phyloP scores from a whole-genome alignment of 371 early-diverging fungal species.

The Mortierella sp. region DNA sequence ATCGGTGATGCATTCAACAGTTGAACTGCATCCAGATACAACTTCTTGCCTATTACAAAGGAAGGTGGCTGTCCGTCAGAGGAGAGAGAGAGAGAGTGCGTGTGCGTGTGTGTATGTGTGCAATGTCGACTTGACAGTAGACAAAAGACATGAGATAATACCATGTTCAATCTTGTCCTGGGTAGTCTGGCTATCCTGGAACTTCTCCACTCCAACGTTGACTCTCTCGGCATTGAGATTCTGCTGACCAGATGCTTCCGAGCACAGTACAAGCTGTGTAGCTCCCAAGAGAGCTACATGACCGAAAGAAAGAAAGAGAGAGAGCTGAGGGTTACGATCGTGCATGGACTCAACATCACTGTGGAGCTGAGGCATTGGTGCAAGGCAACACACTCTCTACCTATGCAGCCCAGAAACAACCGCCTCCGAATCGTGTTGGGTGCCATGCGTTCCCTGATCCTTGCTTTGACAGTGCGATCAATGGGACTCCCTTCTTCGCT shows the following conservation, averaged over 20 bases:
- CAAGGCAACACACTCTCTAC: constrained; percentile 8
- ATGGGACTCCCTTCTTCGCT: too few species aligned
- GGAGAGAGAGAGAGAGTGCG: too few species aligned
- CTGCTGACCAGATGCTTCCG: neutral
- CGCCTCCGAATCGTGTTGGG: constrained; percentile 27
- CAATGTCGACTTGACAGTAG: neutral
- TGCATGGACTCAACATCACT: neutral
- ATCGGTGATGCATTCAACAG: constrained; percentile 22
- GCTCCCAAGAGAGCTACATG: constrained; percentile 15
- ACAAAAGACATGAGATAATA: constrained; percentile 2
- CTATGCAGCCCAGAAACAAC: constrained; percentile 35
- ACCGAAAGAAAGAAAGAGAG: neutral
- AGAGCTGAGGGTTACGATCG: too few species aligned
- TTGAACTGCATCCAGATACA: constrained; percentile 31
- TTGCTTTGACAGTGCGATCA: too few species aligned
- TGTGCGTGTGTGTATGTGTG: too few species aligned
- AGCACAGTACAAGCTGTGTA: constrained; percentile 6
- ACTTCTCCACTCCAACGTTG: constrained; percentile 19
- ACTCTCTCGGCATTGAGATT: neutral
- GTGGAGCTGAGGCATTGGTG: neutral
- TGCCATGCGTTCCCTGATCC: constrained; percentile 14
- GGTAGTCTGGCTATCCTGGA: constrained; percentile 8
- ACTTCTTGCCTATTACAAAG: constrained; percentile 13
- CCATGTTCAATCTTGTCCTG: constrained; percentile 29
- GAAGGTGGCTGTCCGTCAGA: neutral